Conservation (phyloP, 1,284 basidiomycete genomes). For the Chalciporus sp. region DNA sequence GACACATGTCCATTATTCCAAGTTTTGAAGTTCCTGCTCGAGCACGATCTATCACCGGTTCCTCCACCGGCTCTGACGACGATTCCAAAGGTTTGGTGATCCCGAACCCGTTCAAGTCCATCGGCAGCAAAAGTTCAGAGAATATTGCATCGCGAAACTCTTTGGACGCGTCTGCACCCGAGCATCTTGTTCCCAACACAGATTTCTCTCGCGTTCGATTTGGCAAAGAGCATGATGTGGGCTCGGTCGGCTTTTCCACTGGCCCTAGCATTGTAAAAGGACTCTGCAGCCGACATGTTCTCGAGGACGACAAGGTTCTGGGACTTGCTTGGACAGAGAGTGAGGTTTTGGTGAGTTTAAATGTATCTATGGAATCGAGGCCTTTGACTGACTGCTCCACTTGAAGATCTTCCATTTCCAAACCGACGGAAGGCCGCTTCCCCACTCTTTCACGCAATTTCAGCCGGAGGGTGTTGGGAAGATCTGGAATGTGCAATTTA, state of each 20-base stretch:
- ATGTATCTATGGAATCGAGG: not conserved
- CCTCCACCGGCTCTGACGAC: slow-evolving; percentile 20
- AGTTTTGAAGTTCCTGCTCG: slow-evolving; percentile 17
- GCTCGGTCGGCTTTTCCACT: slow-evolving; percentile 21
- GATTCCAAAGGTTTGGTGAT: slow-evolving; percentile 36
- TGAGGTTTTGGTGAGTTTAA: slow-evolving; percentile 28
- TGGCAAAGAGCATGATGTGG: slow-evolving; percentile 28
- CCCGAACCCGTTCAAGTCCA: slow-evolving; percentile 61
- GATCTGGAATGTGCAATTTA: slow-evolving; percentile 23
- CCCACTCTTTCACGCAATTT: slow-evolving; percentile 11
- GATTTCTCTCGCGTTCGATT: slow-evolving; percentile 27
- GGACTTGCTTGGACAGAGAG: slow-evolving; percentile 31
- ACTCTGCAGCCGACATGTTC: slow-evolving; percentile 23
- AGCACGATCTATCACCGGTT: slow-evolving; percentile 23
- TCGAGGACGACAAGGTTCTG: slow-evolving; percentile 24
- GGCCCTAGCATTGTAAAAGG: slow-evolving; percentile 13
- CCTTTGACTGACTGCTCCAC: not conserved
- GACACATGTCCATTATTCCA: slow-evolving; percentile 35
- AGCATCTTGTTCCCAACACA: slow-evolving; percentile 8
- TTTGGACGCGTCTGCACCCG: not conserved
- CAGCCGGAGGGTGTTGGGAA: slow-evolving; percentile 22
- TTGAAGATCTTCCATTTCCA: slow-evolving; percentile 28
- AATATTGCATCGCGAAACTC: slow-evolving; percentile 33
- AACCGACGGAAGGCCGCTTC: not conserved
- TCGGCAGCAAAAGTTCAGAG: slow-evolving; percentile 35